phyloP scores from a whole-genome alignment of 2,329 filamentous ascomycete species.

The Microsporum canis region DNA sequence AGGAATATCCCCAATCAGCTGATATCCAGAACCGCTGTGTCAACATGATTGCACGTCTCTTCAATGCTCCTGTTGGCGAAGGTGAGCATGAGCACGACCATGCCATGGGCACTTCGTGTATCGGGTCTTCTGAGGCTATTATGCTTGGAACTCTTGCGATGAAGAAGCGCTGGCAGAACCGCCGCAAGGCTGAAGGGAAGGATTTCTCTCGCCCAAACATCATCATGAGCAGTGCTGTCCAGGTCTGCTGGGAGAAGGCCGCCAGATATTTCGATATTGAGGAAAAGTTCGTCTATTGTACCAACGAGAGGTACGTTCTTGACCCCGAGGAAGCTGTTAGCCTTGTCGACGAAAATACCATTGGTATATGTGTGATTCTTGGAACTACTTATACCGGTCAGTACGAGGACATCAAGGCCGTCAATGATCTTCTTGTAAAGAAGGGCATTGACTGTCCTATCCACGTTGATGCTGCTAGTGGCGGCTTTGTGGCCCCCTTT shows the following conservation, averaged over 20 bases:
- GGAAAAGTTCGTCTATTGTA: conserved; percentile 64
- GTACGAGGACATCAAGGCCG: conserved; percentile 84
- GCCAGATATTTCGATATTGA: conserved; percentile 86
- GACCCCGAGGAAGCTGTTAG: conserved; percentile 52
- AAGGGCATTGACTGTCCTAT: conserved; percentile 69
- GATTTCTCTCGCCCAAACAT: conserved; percentile 73
- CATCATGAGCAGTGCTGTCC: conserved; percentile 89
- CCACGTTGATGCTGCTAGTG: conserved; percentile 85
- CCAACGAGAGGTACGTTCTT: conserved; percentile 50
- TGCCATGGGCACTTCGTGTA: conserved; percentile 74
- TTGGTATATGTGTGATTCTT: conserved; percentile 84
- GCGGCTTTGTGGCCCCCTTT: conserved; percentile 88
- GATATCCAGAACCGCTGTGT: conserved; percentile 89
- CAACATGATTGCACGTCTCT: conserved; percentile 79
- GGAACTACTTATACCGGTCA: conserved; percentile 93
- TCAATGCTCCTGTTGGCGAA: conserved; percentile 58
- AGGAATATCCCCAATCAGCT: conserved; percentile 69
- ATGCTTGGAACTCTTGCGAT: conserved; percentile 58
- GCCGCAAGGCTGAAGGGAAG: conserved; percentile 71
- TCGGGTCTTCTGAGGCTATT: conserved; percentile 69
- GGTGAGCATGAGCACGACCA: conserved; percentile 38
- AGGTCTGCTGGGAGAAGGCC: conserved; percentile 95
- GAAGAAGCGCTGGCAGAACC: conserved; percentile 91
- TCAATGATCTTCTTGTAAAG: conserved; percentile 76
- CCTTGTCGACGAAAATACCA: conserved; percentile 58